A percentile compares a stretch with the other conserved stretches of the same genome.
These are phyloP conservation scores for Nigrospora sphaerica DNA, from an alignment of 2,329 filamentous ascomycete species.

Conservation along the genomic window DNA sequence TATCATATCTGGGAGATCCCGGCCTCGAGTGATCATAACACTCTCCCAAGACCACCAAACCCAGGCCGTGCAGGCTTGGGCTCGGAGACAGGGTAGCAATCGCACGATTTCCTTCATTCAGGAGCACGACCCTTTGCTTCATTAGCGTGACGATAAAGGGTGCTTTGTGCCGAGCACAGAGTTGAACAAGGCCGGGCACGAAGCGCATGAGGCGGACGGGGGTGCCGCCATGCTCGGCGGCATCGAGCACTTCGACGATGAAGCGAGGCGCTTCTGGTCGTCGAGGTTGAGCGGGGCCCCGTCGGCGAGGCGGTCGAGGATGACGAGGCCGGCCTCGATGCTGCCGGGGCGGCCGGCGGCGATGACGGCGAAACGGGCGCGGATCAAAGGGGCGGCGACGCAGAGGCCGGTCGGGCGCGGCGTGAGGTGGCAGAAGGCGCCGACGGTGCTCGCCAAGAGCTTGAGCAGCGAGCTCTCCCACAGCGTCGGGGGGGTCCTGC, in stretches of 20 bases:
- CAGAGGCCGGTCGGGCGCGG: neutral
- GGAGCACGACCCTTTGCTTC: neutral
- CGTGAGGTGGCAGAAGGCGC: neutral
- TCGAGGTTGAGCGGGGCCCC: neutral
- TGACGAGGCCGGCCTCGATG: constrained; percentile 4
- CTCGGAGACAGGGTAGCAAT: neutral
- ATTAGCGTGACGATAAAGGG: constrained; percentile 1
- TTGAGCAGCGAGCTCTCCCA: constrained; percentile 1
- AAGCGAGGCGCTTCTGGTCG: neutral
- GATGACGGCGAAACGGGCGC: neutral
- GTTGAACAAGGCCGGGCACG: neutral
- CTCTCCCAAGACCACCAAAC: no score
- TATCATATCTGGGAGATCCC: no score
- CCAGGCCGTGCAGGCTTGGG: neutral
- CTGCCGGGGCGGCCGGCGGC: neutral
- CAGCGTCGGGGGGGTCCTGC: neutral
- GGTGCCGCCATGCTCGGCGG: constrained; percentile 1
- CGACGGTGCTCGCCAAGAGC: constrained; percentile 1
- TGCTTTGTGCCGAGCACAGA: constrained; percentile 1
- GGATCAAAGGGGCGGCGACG: neutral
- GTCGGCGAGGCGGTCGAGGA: neutral
- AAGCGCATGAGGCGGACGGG: constrained; percentile 1
- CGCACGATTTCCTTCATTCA: neutral
- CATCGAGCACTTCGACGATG: constrained; percentile 3
- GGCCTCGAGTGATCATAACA: no score